phyloP scores from a whole-genome alignment of 352 stramenopile genomes.

The Globisporangium radiosum region DNA sequence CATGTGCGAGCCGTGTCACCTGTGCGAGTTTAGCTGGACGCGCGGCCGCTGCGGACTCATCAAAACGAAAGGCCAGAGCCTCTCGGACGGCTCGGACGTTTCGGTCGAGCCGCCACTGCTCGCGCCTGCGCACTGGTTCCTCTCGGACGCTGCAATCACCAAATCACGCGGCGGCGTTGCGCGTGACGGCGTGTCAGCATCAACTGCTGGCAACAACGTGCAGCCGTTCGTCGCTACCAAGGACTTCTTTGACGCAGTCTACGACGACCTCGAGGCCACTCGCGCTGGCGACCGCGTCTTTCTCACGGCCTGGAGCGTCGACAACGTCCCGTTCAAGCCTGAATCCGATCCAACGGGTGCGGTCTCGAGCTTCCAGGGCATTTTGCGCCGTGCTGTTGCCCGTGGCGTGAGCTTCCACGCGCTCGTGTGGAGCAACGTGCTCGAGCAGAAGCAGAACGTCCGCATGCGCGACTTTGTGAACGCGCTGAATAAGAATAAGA shows the following conservation, averaged over 20 bases:
- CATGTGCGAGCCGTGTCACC: constrained; percentile 31
- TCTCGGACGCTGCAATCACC: constrained; percentile 48
- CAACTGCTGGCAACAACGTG: constrained; percentile 40
- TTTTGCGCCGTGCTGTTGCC: constrained; percentile 23
- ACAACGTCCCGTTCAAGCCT: constrained; percentile 51
- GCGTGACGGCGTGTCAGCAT: constrained; percentile 32
- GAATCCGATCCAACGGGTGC: constrained; percentile 15
- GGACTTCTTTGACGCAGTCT: constrained; percentile 42
- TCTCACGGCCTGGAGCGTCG: constrained; percentile 50
- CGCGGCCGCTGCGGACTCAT: constrained; percentile 19
- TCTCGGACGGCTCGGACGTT: constrained; percentile 18
- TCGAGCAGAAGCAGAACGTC: constrained; percentile 43
- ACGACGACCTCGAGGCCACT: constrained; percentile 33
- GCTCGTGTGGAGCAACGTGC: constrained; percentile 59
- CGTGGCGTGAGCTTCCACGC: constrained; percentile 37
- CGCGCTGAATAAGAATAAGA: constrained; percentile 13
- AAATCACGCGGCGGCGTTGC: constrained; percentile 32
- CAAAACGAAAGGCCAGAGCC: constrained; percentile 11
- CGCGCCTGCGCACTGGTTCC: constrained; percentile 60
- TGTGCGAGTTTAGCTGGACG: constrained; percentile 23
- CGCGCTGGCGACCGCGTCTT: constrained; percentile 30
- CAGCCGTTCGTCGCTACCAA: constrained; percentile 29
- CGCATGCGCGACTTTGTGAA: constrained; percentile 53
- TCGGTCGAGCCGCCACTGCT: constrained; percentile 28
- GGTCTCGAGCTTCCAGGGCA: constrained; percentile 25